Evolutionary conservation across 345 rosid species (phyloP), one percentile per base, ranked within the genome.

Genomic region (Hibiscus trionum): DNA sequence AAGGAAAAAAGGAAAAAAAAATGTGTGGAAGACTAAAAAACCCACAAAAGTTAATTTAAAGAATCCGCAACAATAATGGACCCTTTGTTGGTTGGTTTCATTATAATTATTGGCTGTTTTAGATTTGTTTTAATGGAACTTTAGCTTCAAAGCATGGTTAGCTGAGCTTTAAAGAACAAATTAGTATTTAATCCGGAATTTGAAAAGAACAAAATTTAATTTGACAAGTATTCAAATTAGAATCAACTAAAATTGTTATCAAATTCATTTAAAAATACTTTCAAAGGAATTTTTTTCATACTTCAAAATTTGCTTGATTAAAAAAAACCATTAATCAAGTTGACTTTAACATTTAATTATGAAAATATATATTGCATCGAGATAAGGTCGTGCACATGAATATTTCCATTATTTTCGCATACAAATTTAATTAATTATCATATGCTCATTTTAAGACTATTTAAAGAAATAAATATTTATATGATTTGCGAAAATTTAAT

Each of bases 131-230:
- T 65, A 19, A 66, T 66, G 21, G 31, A 65, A 42, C 2, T 11
- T 66, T 65, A 65, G 69, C 52, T 65, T 65, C 16, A 42, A 19
- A 65, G 53, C 44, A 65, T 11, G 69, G 53, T 44, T 65, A 65
- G 24, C 33, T 11, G 44, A 42, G 49, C 70, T 55, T 17, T 55
- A 55, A 55, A 55, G 26, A 55, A 17, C 21, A 37, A 37, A 37
- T 37, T 37, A 33, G 3, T 27, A 27, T 2, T 27, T 27, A 27
- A 27, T 27, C 31, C 3, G 31, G 3, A 27, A 27, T 0, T 27
- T 27, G 3, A 27, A 27, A 27, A 27, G 12, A 42, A 4, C 7
- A 7, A 42, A 42, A 42, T 10, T 44, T 44, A 8, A 11, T 47
- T 47, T 11, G 3, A 46, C 3, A 46, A 44, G 1, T 7, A 44